phyloP scores from a whole-genome alignment of 345 rosid species.

The Eucalyptus pumila region DNA sequence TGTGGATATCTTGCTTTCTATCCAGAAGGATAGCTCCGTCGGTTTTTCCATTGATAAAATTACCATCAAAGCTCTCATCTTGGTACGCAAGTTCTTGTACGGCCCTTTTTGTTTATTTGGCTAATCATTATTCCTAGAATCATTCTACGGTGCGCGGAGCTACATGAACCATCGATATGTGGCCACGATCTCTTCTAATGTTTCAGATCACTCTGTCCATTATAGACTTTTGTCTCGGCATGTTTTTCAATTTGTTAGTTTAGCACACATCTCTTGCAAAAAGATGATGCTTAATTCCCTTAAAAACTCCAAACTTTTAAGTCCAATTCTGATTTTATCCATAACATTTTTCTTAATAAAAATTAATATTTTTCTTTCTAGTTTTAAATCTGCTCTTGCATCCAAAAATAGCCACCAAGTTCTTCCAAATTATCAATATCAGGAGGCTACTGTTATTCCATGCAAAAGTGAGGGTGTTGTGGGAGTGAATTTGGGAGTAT shows the following conservation, averaged over 20 bases:
- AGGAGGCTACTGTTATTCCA: not conserved
- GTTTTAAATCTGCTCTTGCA: not conserved
- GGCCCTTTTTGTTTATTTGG: not conserved
- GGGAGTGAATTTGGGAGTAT: not conserved
- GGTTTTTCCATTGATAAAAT: not conserved
- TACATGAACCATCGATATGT: not conserved
- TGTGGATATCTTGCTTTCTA: conserved; percentile 10
- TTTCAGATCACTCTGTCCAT: not conserved
- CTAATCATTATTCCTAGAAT: not conserved
- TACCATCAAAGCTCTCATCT: conserved; percentile 17
- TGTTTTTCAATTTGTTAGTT: not conserved
- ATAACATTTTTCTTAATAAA: too few species aligned
- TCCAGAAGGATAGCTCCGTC: not conserved
- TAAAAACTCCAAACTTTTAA: not conserved
- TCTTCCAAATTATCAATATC: too few species aligned
- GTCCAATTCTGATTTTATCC: not conserved
- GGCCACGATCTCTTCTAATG: not conserved
- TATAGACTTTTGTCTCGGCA: not conserved
- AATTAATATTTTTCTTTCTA: not conserved
- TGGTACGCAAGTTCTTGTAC: not conserved
- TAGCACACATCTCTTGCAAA: not conserved
- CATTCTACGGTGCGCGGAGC: not conserved
- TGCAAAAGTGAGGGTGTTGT: not conserved
- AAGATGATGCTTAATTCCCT: not conserved
- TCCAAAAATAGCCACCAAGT: not conserved